Base-by-base conservation (phyloP, 164 flowering plant genomes). In the Nymphaea colorata region DNA sequence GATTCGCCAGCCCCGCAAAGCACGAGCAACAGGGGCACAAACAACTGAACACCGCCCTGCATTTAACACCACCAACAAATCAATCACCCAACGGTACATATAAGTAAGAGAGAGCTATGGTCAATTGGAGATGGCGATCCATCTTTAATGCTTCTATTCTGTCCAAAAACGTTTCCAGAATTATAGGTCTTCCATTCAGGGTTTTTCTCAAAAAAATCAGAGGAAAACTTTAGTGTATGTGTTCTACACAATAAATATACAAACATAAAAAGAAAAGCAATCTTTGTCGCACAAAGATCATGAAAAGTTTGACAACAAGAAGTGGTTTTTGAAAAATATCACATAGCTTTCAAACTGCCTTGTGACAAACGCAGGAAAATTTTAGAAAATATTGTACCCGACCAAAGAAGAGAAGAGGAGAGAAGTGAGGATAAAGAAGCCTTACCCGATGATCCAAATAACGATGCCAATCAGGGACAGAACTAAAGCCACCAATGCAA, bases 21-120 rank as follows among this genome's bases (percentile, higher is more conserved):
- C 91, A 87, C 3, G 81, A 66, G 78, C 89, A 89, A 68, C 93
- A 87, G 2, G 92, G 93, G 79, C 89, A 86, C 69, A 86, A 43
- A 70, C 90, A 86, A 76, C 86, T 83, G 79, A 89, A 57, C 41
- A 82, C 70, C 3, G 82, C 42, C 78, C 90, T 87, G 87, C 73
- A 42, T 51, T 51, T 15, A 51, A 51, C 14, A 8, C 15, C 36
- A 25, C 36, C 36, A 25, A 25, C 0, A 55, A 55, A 55, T 2
- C 59, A 2, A 55, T 8, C 59, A 55, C 59, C 59, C 59, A 10
- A 55, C 10, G 36, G 36, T 25, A 25, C 36, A 25, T 25, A 25
- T 25, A 25, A 25, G 36, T 0, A 1, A 25, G 36, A 25, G 36
- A 25, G n/a, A n/a, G n/a, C 36, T 25, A 25, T 25, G 36, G 36